Conservation (phyloP, 2,329 filamentous ascomycete genomes). For the Cordyceps pruinosa region DNA sequence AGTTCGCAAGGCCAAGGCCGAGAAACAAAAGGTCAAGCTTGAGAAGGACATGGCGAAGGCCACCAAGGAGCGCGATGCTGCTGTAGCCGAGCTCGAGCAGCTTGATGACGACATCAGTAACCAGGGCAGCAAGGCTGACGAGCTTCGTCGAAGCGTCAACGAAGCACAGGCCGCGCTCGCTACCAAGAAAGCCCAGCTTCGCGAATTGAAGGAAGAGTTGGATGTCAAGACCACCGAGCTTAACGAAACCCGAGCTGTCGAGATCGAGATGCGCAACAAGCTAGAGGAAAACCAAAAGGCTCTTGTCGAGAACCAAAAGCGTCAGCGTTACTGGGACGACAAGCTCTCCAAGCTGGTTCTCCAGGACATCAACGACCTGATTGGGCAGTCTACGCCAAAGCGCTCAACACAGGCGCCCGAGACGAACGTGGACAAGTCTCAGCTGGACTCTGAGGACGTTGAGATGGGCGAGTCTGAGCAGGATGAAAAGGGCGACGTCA, state of each 20-base stretch:
- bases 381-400: constrained; percentile 30
- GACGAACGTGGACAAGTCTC: constrained; percentile 16
- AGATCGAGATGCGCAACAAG: constrained; percentile 98
- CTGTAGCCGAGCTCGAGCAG: constrained; percentile 66
- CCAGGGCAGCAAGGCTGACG: constrained; percentile 69
- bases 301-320: constrained; percentile 77
- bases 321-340: constrained; percentile 78
- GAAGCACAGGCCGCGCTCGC: constrained; percentile 74
- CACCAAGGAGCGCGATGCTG: constrained; percentile 67
- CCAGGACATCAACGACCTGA: constrained; percentile 70
- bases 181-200: constrained; percentile 73
- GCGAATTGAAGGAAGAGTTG: constrained; percentile 72
- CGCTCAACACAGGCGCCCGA: constrained; percentile 17
- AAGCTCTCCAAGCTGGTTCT: constrained; percentile 78
- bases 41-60: constrained; percentile 77
- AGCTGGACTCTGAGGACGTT: constrained; percentile 26
- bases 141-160: constrained; percentile 65
- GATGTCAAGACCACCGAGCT: constrained; percentile 81
- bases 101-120: constrained; percentile 72
- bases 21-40: constrained; percentile 84
- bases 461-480: constrained; percentile 24
- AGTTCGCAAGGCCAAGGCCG: constrained; percentile 82
- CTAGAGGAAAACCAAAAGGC: constrained; percentile 93
- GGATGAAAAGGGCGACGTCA: constrained; percentile 16
- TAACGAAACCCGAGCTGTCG: constrained; percentile 79